phyloP scores from a whole-genome alignment of 2,329 filamentous ascomycete genomes.

The Alternaria brassicicola region DNA sequence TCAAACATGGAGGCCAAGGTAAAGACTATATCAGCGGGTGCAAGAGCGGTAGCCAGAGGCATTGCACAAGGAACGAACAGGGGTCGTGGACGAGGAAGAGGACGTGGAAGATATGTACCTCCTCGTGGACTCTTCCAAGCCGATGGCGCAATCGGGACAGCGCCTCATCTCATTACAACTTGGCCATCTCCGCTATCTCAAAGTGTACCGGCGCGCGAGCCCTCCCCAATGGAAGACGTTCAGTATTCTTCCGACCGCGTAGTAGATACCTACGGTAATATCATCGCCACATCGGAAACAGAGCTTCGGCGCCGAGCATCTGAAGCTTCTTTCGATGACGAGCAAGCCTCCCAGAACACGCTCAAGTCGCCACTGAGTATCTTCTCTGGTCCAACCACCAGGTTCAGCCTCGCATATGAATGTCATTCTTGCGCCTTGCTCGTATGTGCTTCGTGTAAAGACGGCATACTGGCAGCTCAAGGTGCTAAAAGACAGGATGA shows the following conservation, averaged over 20 bases:
- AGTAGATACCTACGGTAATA: slow-evolving; percentile 30
- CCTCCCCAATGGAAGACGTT: slow-evolving; percentile 17
- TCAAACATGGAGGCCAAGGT: neutral
- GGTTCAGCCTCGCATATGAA: slow-evolving; percentile 35
- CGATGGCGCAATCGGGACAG: slow-evolving; percentile 13
- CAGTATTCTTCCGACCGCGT: slow-evolving; percentile 6
- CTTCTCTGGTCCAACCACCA: neutral
- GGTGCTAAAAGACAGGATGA: neutral
- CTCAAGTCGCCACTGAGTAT: neutral
- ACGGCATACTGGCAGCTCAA: slow-evolving; percentile 3
- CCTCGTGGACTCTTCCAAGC: slow-evolving; percentile 17
- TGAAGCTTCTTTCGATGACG: neutral
- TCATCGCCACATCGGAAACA: slow-evolving; percentile 12
- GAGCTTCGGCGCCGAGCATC: slow-evolving; percentile 13
- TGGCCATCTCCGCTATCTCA: slow-evolving; percentile 7
- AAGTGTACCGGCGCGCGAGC: slow-evolving; percentile 6
- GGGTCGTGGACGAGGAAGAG: neutral
- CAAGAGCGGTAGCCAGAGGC: neutral
- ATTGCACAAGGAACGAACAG: neutral
- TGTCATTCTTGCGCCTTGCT: slow-evolving; percentile 31
- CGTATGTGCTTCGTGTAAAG: slow-evolving; percentile 33
- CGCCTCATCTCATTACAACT: slow-evolving; percentile 8
- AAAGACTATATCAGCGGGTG: neutral
- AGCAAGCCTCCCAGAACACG: neutral
- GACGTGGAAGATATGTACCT: slow-evolving; percentile 7